These are phyloP conservation scores for Nosema muscidifuracis DNA, from an alignment of 371 early-diverging fungal species.

Conservation along the genomic window DNA sequence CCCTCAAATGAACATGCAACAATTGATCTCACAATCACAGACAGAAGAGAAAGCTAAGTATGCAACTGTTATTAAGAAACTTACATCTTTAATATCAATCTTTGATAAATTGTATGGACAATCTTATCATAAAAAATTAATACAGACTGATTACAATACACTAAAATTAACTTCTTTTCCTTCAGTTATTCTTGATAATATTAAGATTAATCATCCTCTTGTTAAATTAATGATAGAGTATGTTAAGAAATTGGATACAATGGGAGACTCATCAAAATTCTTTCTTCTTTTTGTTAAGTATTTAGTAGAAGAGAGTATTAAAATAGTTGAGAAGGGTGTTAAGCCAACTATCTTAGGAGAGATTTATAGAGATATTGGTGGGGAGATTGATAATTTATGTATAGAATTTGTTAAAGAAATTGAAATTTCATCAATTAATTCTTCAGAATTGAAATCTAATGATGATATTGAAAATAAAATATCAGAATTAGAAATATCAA, in stretches of 20 bases:
- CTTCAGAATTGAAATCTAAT: not conserved
- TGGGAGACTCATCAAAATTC: constrained; percentile 58
- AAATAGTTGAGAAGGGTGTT: constrained; percentile 53
- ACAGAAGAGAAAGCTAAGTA: constrained; percentile 36
- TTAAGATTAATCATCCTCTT: constrained; percentile 59
- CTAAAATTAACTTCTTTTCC: constrained; percentile 37
- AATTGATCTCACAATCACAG: constrained; percentile 35
- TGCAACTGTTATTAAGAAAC: not conserved
- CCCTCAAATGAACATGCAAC: constrained; percentile 5
- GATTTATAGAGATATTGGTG: constrained; percentile 41
- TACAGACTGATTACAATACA: constrained; percentile 33
- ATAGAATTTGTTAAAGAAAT: constrained; percentile 20
- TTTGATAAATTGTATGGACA: constrained; percentile 29
- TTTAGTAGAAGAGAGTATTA: constrained; percentile 36
- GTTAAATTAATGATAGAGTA: constrained; percentile 56
- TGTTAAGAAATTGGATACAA: constrained; percentile 51
- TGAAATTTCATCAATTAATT: not conserved
- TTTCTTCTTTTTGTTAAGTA: constrained; percentile 51
- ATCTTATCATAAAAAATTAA: constrained; percentile 21
- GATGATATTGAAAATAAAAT: not conserved
- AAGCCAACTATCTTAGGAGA: constrained; percentile 44
- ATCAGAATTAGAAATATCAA: too few relatives aligned
- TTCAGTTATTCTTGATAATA: constrained; percentile 49
- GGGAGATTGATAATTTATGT: not conserved
- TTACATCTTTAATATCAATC: constrained; percentile 10